Percentiles rank a stretch among this genome's conserved stretches.
These are phyloP conservation scores for Capniomyces stellatus DNA, from an alignment of 371 early-diverging fungal species.

Conservation along the genomic window DNA sequence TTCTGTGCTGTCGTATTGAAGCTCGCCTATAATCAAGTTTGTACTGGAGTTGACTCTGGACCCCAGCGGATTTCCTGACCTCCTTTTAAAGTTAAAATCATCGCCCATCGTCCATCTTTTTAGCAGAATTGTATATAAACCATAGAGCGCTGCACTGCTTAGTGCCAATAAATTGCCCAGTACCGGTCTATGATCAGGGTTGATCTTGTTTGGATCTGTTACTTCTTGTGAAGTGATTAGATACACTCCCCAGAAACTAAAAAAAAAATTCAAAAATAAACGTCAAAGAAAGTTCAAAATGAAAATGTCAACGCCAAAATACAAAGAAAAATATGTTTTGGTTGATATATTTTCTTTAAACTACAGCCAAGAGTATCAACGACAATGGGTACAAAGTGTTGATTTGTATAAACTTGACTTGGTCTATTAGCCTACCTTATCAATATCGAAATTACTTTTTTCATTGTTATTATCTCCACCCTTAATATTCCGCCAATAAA, in stretches of 20 bases:
- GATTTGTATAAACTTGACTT: no score
- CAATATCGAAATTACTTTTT: slow-evolving; percentile 36
- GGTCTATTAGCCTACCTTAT: background rate
- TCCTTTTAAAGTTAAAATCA: slow-evolving; percentile 13
- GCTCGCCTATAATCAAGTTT: background rate
- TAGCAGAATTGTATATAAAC: slow-evolving; percentile 53
- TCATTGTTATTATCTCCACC: slow-evolving; percentile 36
- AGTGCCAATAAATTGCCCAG: slow-evolving; percentile 54
- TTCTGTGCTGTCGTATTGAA: background rate
- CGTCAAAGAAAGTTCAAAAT: no score
- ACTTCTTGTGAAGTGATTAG: slow-evolving; percentile 29
- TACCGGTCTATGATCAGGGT: slow-evolving; percentile 19
- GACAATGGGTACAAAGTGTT: no score
- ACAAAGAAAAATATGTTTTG: no score
- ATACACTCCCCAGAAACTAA: slow-evolving; percentile 35
- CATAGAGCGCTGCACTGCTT: slow-evolving; percentile 56
- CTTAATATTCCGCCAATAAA: slow-evolving; percentile 42
- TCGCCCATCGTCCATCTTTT: slow-evolving; percentile 46
- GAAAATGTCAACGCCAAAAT: no score
- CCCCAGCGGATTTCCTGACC: no score
- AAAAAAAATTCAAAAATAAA: background rate
- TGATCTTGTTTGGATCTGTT: slow-evolving; percentile 3
- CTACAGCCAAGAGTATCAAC: no score
- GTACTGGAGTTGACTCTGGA: background rate
- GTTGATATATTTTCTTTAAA: no score